A percentile compares a stretch with the other conserved stretches of the same genome.
Conservation (phyloP, 768 basidiomycete species). For the Calocybe cyanea region DNA sequence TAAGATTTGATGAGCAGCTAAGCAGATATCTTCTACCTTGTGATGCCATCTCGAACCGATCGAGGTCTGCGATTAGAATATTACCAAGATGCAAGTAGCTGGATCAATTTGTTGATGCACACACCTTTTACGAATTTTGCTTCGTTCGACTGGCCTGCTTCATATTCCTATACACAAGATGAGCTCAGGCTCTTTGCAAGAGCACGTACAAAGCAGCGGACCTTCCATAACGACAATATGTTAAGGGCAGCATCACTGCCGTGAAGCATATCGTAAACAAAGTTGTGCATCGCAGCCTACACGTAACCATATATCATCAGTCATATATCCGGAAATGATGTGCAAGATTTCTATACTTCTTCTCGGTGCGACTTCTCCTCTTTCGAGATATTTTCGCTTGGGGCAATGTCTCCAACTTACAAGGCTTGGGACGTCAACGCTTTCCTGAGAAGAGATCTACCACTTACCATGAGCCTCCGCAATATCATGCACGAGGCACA, state of each 20-base stretch:
- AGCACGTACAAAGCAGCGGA: constrained; percentile 22
- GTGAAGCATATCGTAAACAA: constrained; percentile 87
- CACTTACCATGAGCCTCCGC: constrained; percentile 85
- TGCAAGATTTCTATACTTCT: constrained; percentile 37
- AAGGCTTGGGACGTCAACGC: constrained; percentile 1
- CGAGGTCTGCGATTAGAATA: constrained; percentile 56
- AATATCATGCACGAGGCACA: constrained; percentile 90
- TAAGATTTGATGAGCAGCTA: not conserved
- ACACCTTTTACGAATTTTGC: constrained; percentile 85
- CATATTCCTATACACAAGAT: constrained; percentile 62
- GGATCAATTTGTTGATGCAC: not conserved
- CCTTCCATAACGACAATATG: constrained; percentile 72
- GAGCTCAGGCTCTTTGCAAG: not conserved
- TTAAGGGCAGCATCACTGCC: constrained; percentile 60
- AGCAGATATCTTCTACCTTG: constrained; percentile 50
- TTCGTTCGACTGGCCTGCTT: constrained; percentile 66
- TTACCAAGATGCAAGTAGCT: not conserved
- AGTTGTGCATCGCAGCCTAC: constrained; percentile 83
- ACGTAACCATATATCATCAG: not conserved
- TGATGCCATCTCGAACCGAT: constrained; percentile 83
- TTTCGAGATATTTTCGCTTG: constrained; percentile 81
- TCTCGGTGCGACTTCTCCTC: constrained; percentile 77
- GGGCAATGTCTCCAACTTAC: constrained; percentile 96
- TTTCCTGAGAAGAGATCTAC: not conserved
- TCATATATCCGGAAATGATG: too few species aligned